Conservation (phyloP, 2,329 filamentous ascomycete genomes). For the Alternaria sp. region DNA sequence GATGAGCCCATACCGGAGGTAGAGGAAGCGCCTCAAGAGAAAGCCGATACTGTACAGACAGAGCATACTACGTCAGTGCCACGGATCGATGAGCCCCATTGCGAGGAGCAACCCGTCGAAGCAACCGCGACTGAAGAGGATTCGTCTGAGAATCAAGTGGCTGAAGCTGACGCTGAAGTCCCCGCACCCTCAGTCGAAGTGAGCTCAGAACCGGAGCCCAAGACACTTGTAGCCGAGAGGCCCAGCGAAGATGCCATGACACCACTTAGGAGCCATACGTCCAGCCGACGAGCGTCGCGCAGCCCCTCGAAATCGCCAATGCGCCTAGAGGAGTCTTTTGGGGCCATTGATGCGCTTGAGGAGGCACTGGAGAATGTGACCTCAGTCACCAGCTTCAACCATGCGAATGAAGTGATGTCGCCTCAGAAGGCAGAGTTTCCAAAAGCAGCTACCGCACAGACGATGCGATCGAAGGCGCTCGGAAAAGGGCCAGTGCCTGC, state of each 20-base stretch:
- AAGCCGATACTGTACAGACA: neutral
- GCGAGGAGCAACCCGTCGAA: neutral
- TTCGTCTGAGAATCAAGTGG: neutral
- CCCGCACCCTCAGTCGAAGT: conserved; percentile 26
- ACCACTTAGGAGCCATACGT: conserved; percentile 26
- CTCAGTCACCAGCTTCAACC: conserved; percentile 45
- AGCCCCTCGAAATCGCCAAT: conserved; percentile 41
- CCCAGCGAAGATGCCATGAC: conserved; percentile 32
- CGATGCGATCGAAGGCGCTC: conserved; percentile 9
- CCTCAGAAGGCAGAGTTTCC: conserved; percentile 27
- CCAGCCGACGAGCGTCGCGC: conserved; percentile 30
- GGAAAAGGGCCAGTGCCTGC: conserved; percentile 15
- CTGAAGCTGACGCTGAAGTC: conserved; percentile 7
- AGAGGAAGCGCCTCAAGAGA: conserved; percentile 1
- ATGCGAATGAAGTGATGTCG: conserved; percentile 39
- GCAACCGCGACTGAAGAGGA: neutral
- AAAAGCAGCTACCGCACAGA: conserved; percentile 8
- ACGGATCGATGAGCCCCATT: neutral
- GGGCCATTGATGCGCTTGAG: conserved; percentile 59
- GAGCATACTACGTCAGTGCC: neutral
- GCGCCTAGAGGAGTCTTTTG: conserved; percentile 55
- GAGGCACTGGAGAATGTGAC: conserved; percentile 59
- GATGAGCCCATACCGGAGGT: neutral
- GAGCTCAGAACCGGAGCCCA: conserved; percentile 35
- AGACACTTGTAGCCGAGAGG: conserved; percentile 34